These are phyloP conservation scores for Melanopsichium pennsylvanicum DNA, from an alignment of 1,284 basidiomycete species.

Conservation along the genomic window DNA sequence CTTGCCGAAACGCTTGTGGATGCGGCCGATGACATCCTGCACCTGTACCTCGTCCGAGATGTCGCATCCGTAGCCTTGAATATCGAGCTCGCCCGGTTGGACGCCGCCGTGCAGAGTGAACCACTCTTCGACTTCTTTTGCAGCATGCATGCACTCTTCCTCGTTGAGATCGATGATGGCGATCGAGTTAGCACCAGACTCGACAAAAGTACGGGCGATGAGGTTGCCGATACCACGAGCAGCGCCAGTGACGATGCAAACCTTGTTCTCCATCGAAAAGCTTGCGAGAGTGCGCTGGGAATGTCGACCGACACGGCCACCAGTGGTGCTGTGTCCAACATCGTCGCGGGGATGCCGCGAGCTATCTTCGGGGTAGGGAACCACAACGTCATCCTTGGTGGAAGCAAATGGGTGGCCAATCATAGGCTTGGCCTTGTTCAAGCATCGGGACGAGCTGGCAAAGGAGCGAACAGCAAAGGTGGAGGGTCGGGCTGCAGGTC, in stretches of 20 bases:
- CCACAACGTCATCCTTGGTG: slow-evolving; percentile 34
- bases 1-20: slow-evolving; percentile 75
- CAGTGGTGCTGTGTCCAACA: slow-evolving; percentile 55
- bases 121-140: slow-evolving; percentile 75
- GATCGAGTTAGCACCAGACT: slow-evolving; percentile 83
- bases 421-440: slow-evolving; percentile 24
- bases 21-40: slow-evolving; percentile 30
- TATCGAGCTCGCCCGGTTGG: slow-evolving; percentile 73
- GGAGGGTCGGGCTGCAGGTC: slow-evolving; percentile 1
- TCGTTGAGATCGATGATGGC: slow-evolving; percentile 85
- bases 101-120: slow-evolving; percentile 72
- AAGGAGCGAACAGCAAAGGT: slow-evolving; percentile 16
- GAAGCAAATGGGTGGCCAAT: slow-evolving; percentile 25
- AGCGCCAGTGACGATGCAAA: slow-evolving; percentile 92
- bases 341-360: slow-evolving; percentile 46
- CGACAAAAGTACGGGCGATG: slow-evolving; percentile 76
- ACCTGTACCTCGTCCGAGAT: slow-evolving; percentile 77
- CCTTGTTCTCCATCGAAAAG: slow-evolving; percentile 70
- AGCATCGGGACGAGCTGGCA: slow-evolving; percentile 25
- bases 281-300: slow-evolving; percentile 54
- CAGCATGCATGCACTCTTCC: slow-evolving; percentile 76
- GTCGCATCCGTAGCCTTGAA: slow-evolving; percentile 84
- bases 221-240: slow-evolving; percentile 74
- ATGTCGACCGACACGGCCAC: slow-evolving; percentile 50
- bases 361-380: slow-evolving; percentile 37